These are phyloP conservation scores for Trichoderma erinaceum DNA, from an alignment of 495 filamentous ascomycete genomes.

Conservation along the genomic window DNA sequence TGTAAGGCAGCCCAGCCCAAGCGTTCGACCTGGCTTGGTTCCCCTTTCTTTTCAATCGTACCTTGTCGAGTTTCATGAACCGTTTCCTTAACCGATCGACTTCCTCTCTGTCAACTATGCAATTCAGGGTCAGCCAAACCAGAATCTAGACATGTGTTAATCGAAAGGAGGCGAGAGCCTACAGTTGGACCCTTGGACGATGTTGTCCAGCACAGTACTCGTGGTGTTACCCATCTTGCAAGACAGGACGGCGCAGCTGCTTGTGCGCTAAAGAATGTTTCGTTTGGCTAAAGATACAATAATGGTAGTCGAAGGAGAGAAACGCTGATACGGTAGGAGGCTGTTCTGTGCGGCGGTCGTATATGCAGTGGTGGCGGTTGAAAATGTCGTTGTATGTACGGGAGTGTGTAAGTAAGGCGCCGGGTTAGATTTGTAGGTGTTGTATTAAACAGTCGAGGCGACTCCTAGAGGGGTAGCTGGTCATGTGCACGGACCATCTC, in stretches of 20 bases:
- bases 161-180: slow-evolving; percentile 18
- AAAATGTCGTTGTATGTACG: neutral
- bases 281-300: neutral
- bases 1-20: neutral
- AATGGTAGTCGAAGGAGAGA: neutral
- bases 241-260: neutral
- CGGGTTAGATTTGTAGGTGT: neutral
- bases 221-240: slow-evolving; percentile 71
- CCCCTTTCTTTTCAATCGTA: slow-evolving; percentile 29
- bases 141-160: neutral
- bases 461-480: slow-evolving; percentile 10
- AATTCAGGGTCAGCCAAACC: slow-evolving; percentile 14
- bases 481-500: slow-evolving; percentile 7
- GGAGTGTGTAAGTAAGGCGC: neutral
- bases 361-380: neutral
- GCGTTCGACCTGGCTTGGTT: neutral
- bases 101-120: slow-evolving; percentile 87
- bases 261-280: neutral
- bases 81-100: slow-evolving; percentile 91
- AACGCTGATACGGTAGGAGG: neutral
- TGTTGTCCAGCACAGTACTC: slow-evolving; percentile 84
- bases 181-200: slow-evolving; percentile 97
- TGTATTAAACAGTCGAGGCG: neutral
- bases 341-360: neutral
- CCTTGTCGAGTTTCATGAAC: slow-evolving; percentile 99